These are phyloP conservation scores for Linum lewisii DNA, from an alignment of 345 rosid genomes.

Conservation along the genomic window DNA sequence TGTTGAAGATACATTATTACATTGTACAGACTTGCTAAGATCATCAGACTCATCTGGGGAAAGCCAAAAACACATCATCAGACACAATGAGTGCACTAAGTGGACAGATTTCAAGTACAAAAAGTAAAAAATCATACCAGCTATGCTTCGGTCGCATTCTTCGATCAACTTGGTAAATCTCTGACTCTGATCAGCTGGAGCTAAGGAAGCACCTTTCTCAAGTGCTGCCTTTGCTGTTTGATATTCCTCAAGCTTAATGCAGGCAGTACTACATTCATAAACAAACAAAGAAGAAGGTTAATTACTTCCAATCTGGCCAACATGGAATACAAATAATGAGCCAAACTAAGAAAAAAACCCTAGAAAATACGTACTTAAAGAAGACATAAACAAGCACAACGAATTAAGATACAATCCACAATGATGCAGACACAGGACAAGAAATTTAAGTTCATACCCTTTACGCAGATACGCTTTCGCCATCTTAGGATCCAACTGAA, in stretches of 20 bases:
- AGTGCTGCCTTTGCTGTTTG: conserved; percentile 71
- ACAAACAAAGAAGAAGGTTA: neutral
- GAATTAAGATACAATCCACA: neutral
- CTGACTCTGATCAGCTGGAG: conserved; percentile 39
- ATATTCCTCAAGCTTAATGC: conserved; percentile 87
- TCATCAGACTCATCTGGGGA: conserved; percentile 34
- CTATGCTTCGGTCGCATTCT: conserved; percentile 51
- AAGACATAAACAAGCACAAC: neutral
- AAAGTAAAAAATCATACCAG: conserved; percentile 28
- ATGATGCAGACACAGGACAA: neutral
- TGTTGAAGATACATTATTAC: conserved; percentile 11
- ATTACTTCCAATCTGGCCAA: neutral
- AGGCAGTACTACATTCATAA: conserved; percentile 48
- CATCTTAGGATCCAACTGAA: conserved; percentile 58
- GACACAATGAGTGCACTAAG: neutral
- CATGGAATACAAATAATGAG: neutral
- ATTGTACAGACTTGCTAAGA: conserved; percentile 17
- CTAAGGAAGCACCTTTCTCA: conserved; percentile 53
- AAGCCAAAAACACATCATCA: neutral
- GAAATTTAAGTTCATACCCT: conserved; percentile 30
- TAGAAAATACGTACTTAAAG: conserved; percentile 10
- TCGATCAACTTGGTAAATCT: conserved; percentile 63
- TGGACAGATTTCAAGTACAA: neutral
- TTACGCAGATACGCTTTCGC: conserved; percentile 76
- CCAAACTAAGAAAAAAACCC: neutral